phyloP scores from a whole-genome alignment of 1,139 yeast species.

The Geotrichum candidum region DNA sequence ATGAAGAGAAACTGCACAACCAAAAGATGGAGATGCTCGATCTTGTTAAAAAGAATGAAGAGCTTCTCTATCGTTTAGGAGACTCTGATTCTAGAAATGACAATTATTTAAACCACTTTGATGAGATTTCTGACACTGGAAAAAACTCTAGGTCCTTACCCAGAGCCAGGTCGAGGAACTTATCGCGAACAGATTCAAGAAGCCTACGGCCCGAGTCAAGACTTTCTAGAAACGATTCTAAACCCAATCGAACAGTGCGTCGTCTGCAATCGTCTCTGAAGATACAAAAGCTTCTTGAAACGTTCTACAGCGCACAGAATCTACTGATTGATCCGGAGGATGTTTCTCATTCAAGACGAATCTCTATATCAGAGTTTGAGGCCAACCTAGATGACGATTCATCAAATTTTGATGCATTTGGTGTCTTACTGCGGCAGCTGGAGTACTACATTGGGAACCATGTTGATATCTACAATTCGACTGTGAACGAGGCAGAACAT shows the following conservation, averaged over 20 bases:
- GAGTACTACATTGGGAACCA: background rate
- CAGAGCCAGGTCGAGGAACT: background rate
- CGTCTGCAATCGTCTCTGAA: background rate
- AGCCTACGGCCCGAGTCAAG: conserved; percentile 1
- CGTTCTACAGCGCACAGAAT: background rate
- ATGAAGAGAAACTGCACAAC: conserved; percentile 4
- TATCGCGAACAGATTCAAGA: conserved; percentile 3
- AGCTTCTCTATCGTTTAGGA: background rate
- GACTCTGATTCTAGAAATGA: conserved; percentile 1
- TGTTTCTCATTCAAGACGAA: background rate
- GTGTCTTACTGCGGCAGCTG: conserved; percentile 7
- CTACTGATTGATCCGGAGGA: background rate
- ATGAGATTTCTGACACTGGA: background rate
- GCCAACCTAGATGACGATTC: background rate
- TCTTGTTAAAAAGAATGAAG: background rate
- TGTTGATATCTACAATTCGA: background rate
- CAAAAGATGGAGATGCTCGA: conserved; percentile 5
- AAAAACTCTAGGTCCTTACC: background rate
- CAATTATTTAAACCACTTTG: background rate
- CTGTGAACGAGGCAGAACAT: background rate
- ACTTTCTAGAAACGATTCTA: background rate
- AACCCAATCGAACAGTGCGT: background rate
- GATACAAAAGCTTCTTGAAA: background rate
- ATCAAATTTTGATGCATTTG: conserved; percentile 6
- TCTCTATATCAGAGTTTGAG: background rate